Evolutionary conservation across 345 rosid species (phyloP).

Genomic region (Nephelium lappaceum): DNA sequence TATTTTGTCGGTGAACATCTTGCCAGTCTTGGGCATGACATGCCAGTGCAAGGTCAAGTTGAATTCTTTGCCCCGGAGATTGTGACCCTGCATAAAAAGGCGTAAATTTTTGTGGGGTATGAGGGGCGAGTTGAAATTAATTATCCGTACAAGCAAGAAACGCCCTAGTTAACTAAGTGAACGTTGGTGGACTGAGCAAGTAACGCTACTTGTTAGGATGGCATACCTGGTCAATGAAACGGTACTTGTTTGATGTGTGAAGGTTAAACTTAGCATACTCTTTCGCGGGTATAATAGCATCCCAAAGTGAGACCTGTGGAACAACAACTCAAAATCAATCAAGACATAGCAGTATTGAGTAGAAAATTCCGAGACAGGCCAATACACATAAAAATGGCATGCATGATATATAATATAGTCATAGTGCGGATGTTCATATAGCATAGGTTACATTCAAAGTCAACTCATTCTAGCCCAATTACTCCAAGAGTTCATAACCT

Average conservation of each 20-base stretch:
- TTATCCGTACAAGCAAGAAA: not conserved
- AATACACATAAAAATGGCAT: not conserved
- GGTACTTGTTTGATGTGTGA: conserved; percentile 82
- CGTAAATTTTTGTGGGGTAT: not conserved
- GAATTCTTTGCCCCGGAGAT: conserved; percentile 80
- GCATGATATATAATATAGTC: not conserved
- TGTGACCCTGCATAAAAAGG: conserved; percentile 59
- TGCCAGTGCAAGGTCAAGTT: conserved; percentile 95
- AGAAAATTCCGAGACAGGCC: not conserved
- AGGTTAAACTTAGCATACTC: conserved; percentile 82
- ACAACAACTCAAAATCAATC: conserved; percentile 7
- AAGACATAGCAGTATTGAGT: not conserved
- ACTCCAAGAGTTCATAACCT: not conserved
- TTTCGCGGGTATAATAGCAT: conserved; percentile 79
- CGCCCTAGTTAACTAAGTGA: not conserved
- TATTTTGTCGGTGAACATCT: conserved; percentile 80
- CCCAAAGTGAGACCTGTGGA: conserved; percentile 90
- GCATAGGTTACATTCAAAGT: not conserved
- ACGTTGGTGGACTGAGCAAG: not conserved
- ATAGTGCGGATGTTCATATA: not conserved
- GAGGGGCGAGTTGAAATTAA: conserved; percentile 1
- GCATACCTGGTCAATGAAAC: conserved; percentile 88
- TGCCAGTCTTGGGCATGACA: conserved; percentile 95
- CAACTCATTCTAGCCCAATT: not conserved
- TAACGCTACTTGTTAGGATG: not conserved